phyloP scores from a whole-genome alignment of 1,284 basidiomycete genomes.

The Ceratobasidium sp. region DNA sequence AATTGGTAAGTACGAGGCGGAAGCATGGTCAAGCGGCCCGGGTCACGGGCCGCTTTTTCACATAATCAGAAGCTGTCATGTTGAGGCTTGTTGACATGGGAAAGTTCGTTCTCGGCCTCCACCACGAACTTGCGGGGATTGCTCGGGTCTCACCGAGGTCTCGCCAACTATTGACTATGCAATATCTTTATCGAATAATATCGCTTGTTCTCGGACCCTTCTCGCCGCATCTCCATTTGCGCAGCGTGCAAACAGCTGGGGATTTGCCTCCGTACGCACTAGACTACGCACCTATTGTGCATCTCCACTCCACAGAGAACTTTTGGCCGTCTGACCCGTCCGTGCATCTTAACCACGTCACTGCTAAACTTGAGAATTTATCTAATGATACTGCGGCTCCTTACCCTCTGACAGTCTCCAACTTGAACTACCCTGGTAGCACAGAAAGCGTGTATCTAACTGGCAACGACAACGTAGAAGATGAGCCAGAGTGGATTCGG shows the following conservation, averaged over 20 bases:
- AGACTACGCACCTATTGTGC: conserved; percentile 51
- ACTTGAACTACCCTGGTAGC: conserved; percentile 38
- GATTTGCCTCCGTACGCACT: conserved; percentile 52
- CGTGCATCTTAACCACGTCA: conserved; percentile 53
- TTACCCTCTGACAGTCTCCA: conserved; percentile 26
- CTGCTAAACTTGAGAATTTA: conserved; percentile 17
- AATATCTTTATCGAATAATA: conserved; percentile 5
- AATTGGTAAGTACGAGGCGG: no score
- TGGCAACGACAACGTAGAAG: conserved; percentile 35
- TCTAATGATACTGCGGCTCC: conserved; percentile 26
- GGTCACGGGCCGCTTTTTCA: neutral
- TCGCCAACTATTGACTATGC: neutral
- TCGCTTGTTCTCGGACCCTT: neutral
- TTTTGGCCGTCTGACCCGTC: conserved; percentile 55
- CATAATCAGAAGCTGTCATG: neutral
- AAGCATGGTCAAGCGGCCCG: neutral
- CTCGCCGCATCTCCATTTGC: conserved; percentile 10
- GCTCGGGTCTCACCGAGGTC: neutral
- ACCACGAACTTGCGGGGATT: neutral
- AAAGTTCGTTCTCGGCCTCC: neutral
- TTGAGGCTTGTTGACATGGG: conserved; percentile 8
- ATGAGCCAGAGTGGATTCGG: conserved; percentile 34
- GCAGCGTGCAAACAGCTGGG: conserved; percentile 36
- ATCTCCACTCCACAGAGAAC: conserved; percentile 53
- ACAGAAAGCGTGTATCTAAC: conserved; percentile 31